Percentiles rank a stretch among this genome's conserved stretches.
phyloP scores from a whole-genome alignment of 805 yeast species.

The Teunomyces tritomae region DNA sequence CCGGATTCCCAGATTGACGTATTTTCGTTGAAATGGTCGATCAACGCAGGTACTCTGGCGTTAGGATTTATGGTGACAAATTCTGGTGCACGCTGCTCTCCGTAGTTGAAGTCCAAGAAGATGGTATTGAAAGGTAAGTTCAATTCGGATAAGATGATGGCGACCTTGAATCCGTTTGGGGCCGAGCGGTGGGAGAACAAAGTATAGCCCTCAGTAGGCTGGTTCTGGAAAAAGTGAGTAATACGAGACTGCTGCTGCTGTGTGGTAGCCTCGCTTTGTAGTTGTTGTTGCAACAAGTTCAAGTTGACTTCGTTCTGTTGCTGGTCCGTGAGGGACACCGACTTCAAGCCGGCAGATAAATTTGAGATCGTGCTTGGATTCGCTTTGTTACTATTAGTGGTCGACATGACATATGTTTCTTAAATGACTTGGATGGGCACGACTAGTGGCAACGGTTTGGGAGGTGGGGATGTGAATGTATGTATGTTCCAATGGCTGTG shows the following conservation, averaged over 20 bases:
- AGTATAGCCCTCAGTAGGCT: constrained; percentile 80
- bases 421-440: not conserved
- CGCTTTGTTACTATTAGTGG: not conserved
- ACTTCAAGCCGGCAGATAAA: constrained; percentile 45
- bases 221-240: constrained; percentile 67
- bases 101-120: constrained; percentile 77
- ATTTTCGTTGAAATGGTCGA: constrained; percentile 81
- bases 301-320: constrained; percentile 42
- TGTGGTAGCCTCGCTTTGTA: constrained; percentile 40
- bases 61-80: constrained; percentile 93
- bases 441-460: not conserved
- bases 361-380: constrained; percentile 35
- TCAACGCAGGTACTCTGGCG: constrained; percentile 91
- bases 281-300: constrained; percentile 43
- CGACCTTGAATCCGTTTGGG: constrained; percentile 95
- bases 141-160: constrained; percentile 82
- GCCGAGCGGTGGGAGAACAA: constrained; percentile 82
- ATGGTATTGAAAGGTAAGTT: constrained; percentile 77
- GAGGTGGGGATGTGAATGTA: not conserved
- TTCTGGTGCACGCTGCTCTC: constrained; percentile 92
- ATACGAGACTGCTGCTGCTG: constrained; percentile 56
- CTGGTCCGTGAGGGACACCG: constrained; percentile 41
- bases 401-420: not conserved
- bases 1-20: constrained; percentile 94
- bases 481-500: not conserved